Conservation (phyloP, 345 rosid species). For the Lumnitzera racemosa region DNA sequence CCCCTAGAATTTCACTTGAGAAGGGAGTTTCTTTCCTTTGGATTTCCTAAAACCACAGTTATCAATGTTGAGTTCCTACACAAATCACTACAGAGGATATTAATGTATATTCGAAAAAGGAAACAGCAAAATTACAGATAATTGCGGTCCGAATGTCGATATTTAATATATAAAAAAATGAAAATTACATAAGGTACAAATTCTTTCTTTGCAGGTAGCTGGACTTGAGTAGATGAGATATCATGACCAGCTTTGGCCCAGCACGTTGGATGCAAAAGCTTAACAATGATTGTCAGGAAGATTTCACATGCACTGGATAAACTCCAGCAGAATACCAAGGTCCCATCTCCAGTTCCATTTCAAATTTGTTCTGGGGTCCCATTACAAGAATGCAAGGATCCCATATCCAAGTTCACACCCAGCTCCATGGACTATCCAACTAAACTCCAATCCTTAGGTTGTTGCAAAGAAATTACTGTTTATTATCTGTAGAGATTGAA, state of each 20-base stretch:
- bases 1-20: conserved; percentile 43
- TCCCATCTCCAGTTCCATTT: conserved; percentile 60
- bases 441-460: conserved; percentile 62
- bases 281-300: conserved; percentile 52
- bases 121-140: background rate
- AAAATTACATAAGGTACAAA: conserved; percentile 52
- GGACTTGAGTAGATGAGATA: conserved; percentile 71
- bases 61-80: conserved; percentile 1
- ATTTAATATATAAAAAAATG: conserved; percentile 1
- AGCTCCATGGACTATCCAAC: conserved; percentile 68
- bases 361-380: conserved; percentile 59
- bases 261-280: conserved; percentile 49
- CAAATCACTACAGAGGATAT: too few relatives aligned
- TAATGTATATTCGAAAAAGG: too few relatives aligned
- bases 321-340: conserved; percentile 80
- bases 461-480: conserved; percentile 59
- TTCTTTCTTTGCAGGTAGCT: conserved; percentile 53
- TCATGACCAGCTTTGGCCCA: conserved; percentile 83
- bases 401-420: conserved; percentile 71
- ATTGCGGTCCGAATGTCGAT: background rate
- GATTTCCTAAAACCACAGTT: conserved; percentile 37
- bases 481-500: conserved; percentile 48
- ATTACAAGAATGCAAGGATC: conserved; percentile 50
- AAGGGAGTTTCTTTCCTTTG: conserved; percentile 34
- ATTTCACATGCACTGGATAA: conserved; percentile 59